Conservation (phyloP, 768 basidiomycete species). For the Calocera cornea region DNA sequence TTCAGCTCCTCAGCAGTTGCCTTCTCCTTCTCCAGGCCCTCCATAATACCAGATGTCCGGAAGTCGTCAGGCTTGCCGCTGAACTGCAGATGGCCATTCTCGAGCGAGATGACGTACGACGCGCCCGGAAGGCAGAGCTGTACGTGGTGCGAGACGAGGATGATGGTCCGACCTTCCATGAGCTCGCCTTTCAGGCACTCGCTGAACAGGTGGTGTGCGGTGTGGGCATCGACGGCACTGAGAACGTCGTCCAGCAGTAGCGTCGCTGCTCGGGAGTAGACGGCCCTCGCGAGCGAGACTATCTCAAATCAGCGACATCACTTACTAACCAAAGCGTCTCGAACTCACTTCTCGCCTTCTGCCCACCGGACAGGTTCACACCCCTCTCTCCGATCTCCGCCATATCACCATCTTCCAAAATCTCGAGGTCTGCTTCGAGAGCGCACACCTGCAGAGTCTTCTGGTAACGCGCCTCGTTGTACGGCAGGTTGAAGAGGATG, state of each 20-base stretch:
- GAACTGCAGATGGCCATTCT: constrained; percentile 67
- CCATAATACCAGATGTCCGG: constrained; percentile 50
- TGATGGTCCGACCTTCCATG: constrained; percentile 61
- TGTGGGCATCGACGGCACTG: constrained; percentile 62
- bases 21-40: constrained; percentile 47
- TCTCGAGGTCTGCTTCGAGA: constrained; percentile 57
- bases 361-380: constrained; percentile 29
- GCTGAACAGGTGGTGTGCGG: constrained; percentile 66
- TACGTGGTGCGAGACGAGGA: constrained; percentile 90
- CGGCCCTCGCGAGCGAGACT: constrained; percentile 70
- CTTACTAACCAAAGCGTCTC: neutral
- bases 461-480: constrained; percentile 56
- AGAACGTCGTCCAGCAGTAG: constrained; percentile 76
- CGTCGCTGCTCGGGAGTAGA: constrained; percentile 75
- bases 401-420: constrained; percentile 77
- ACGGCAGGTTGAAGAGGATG: constrained; percentile 70
- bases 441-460: constrained; percentile 67
- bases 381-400: constrained; percentile 81
- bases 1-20: constrained; percentile 6
- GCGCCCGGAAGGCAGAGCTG: constrained; percentile 75
- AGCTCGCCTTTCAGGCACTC: constrained; percentile 71
- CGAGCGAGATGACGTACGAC: constrained; percentile 66
- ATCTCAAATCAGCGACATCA: neutral
- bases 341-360: constrained; percentile 12
- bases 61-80: constrained; percentile 55